Conservation (phyloP, 768 basidiomycete species). For the Kwoniella sp. region DNA sequence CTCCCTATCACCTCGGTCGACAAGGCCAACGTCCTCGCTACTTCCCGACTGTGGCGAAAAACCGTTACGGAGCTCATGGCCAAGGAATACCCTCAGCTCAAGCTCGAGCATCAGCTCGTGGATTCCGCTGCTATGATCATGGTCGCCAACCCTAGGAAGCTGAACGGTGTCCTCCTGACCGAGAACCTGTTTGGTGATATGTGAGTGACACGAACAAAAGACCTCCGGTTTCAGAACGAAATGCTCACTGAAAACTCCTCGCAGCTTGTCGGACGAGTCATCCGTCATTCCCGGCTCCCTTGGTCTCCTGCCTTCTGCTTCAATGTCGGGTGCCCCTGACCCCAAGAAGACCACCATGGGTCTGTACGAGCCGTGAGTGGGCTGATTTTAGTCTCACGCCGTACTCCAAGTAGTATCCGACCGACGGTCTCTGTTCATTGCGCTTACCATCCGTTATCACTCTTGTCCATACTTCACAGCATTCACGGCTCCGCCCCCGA, state of each 20-base stretch:
- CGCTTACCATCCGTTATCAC: neutral
- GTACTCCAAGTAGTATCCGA: neutral
- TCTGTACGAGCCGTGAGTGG: constrained; percentile 78
- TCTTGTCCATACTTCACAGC: neutral
- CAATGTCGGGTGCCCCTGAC: constrained; percentile 84
- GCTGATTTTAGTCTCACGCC: neutral
- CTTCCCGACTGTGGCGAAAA: constrained; percentile 89
- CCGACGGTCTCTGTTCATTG: neutral
- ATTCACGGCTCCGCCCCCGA: constrained; percentile 95
- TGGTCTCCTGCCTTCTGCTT: constrained; percentile 93
- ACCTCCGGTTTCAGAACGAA: too few species aligned
- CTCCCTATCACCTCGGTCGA: constrained; percentile 89
- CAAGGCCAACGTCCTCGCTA: constrained; percentile 98
- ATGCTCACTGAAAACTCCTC: too few species aligned
- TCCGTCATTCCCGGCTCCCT: constrained; percentile 98
- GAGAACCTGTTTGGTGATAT: constrained; percentile 98
- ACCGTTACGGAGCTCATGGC: constrained; percentile 82
- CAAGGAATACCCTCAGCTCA: constrained; percentile 83
- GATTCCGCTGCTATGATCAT: constrained; percentile 97
- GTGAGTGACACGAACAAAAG: constrained; percentile 61
- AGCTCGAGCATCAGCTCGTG: constrained; percentile 86
- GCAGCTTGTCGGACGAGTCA: constrained; percentile 89
- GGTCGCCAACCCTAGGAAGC: constrained; percentile 80
- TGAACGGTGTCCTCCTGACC: constrained; percentile 93
- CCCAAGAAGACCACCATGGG: constrained; percentile 75